A percentile compares a stretch with the other conserved stretches of the same genome.
phyloP scores from a whole-genome alignment of 495 filamentous ascomycete species.

The Penicillium fimorum region DNA sequence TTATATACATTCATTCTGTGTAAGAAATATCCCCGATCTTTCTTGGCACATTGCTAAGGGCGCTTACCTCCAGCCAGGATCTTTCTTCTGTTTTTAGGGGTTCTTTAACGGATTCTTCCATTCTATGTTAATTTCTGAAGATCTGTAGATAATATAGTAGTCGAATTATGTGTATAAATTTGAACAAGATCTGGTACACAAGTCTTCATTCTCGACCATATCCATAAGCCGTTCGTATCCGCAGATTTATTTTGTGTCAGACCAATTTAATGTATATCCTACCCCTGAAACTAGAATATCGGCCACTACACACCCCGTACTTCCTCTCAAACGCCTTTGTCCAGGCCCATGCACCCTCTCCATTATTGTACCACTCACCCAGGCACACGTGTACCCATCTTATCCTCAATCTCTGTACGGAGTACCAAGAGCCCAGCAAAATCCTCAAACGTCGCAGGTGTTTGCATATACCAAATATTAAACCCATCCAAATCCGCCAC shows the following conservation, averaged over 20 bases:
- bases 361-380: slow-evolving; percentile 18
- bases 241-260: not conserved
- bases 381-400: slow-evolving; percentile 12
- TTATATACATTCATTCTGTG: too few relatives aligned
- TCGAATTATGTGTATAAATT: not conserved
- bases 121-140: not conserved
- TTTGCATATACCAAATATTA: slow-evolving; percentile 8
- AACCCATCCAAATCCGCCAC: slow-evolving; percentile 4
- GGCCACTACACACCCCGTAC: slow-evolving; percentile 8
- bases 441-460: slow-evolving; percentile 54
- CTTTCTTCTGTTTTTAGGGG: too few relatives aligned
- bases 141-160: not conserved
- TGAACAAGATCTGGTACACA: not conserved
- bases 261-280: not conserved
- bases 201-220: not conserved
- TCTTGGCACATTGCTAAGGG: not conserved
- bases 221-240: not conserved
- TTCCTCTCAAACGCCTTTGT: slow-evolving; percentile 9
- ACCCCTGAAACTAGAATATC: not conserved
- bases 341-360: slow-evolving; percentile 27
- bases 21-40: not conserved
- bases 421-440: slow-evolving; percentile 43
- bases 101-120: too few relatives aligned
- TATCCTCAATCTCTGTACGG: slow-evolving; percentile 20
- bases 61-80: not conserved